phyloP scores from a whole-genome alignment of 352 stramenopile genomes.

The Saprolegnia diclina region DNA sequence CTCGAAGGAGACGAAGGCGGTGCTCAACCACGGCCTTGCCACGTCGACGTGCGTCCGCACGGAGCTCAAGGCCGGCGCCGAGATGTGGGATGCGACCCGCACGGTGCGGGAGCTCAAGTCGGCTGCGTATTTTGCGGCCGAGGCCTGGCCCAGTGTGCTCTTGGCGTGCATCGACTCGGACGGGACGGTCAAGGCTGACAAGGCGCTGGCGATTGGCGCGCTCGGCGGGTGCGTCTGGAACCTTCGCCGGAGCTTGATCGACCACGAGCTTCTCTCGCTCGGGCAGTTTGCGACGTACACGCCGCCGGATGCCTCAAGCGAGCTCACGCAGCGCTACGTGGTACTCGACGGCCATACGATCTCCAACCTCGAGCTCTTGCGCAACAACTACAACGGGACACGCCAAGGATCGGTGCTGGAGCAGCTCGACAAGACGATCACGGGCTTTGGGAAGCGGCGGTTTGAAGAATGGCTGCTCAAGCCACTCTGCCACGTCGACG shows the following conservation, averaged over 20 bases:
- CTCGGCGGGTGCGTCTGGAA: slow-evolving; percentile 78
- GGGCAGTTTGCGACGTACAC: slow-evolving; percentile 74
- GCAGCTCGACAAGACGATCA: slow-evolving; percentile 87
- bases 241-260: slow-evolving; percentile 69
- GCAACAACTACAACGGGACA: slow-evolving; percentile 87
- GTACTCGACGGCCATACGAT: slow-evolving; percentile 96
- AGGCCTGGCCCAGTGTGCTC: slow-evolving; percentile 56
- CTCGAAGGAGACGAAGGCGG: slow-evolving; percentile 53
- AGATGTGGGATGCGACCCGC: slow-evolving; percentile 89
- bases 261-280: slow-evolving; percentile 73
- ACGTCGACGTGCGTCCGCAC: slow-evolving; percentile 52
- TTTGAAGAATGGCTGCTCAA: slow-evolving; percentile 97
- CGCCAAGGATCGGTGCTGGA: slow-evolving; percentile 89
- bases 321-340: slow-evolving; percentile 83
- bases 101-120: slow-evolving; percentile 88
- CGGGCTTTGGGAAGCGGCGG: slow-evolving; percentile 92
- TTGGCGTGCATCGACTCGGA: slow-evolving; percentile 61
- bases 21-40: slow-evolving; percentile 60
- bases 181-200: slow-evolving; percentile 40
- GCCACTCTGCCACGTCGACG: slow-evolving; percentile 89
- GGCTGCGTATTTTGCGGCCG: slow-evolving; percentile 82
- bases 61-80: slow-evolving; percentile 52
- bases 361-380: slow-evolving; percentile 94
- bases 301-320: slow-evolving; percentile 46
- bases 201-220: slow-evolving; percentile 56